Evolutionary conservation across 257 asterid species (phyloP), one percentile per base, ranked within the genome.

Genomic region (Solanum acaule): DNA sequence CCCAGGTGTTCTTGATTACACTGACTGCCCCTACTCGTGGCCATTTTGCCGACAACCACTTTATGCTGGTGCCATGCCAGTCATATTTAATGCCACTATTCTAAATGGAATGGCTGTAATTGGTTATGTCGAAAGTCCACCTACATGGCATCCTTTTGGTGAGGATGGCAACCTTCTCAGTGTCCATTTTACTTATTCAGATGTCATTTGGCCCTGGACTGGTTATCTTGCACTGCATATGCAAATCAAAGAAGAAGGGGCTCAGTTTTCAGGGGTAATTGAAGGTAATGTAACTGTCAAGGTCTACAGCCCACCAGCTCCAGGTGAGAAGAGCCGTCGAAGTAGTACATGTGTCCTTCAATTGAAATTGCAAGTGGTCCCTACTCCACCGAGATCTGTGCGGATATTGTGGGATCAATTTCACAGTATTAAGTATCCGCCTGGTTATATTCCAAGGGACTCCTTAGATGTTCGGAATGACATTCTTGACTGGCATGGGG

Each of bases 401-500:
- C 93, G 99, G 88, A 90, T 97, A 83, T 90, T 97, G 86, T 97
- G 99, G 99, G 99, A 97, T 91, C 99, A 96, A 90, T 97, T 97
- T 90, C 99, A 97, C 87, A 97, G 90, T 91, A 96, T 97, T 90
- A 97, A 97, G 83, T 97, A 97, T 90, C 99, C 99, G 20, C 99
- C 99, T 90, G 99, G 99, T 72, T 97, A 97, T 92, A 93, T 97
- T 88, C 99, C 99, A 31, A 92, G 98, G 92, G 99, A 97, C 92
- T 97, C 99, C n/a, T 92, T 97, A 93, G 99, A 97, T 89, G 99
- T 97, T 87, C 93, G 98, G 91, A 97, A 92, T 71, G 99, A 97
- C 93, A 96, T 97, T 90, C 99, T 97, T 59, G 99, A 97, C 88
- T 97, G 99, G 99, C 99, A 97, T 90, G 99, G 99, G 27, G 99